phyloP scores from a whole-genome alignment of 2,329 filamentous ascomycete genomes.

The Epichloe gansuensis region DNA sequence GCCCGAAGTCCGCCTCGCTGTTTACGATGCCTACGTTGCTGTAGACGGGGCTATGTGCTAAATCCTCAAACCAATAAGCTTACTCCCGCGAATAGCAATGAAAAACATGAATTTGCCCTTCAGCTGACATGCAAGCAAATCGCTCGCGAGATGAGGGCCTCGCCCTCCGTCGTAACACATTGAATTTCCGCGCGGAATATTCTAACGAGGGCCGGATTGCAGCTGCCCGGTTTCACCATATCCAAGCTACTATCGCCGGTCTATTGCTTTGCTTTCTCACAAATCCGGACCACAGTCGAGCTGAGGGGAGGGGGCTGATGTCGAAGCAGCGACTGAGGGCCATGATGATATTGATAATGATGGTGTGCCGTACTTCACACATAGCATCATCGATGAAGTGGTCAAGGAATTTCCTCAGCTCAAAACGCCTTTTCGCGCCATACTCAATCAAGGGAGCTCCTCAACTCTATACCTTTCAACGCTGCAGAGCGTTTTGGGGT shows the following conservation, averaged over 20 bases:
- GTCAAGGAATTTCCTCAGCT: background rate
- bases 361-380: background rate
- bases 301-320: too few relatives aligned
- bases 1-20: background rate
- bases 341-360: background rate
- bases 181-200: background rate
- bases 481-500: background rate
- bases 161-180: background rate
- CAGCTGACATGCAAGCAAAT: background rate
- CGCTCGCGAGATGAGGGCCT: background rate
- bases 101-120: background rate
- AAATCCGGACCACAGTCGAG: too few relatives aligned
- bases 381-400: background rate
- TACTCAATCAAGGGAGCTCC: background rate
- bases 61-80: background rate
- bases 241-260: accelerated
- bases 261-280: background rate
- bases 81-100: background rate
- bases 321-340: too few relatives aligned
- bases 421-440: background rate
- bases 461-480: background rate
- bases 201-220: background rate
- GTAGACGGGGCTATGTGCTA: background rate
- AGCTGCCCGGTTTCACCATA: background rate
- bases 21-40: background rate